Evolutionary conservation across 768 basidiomycete genomes (phyloP).

Genomic region (Lactarius psammicola): DNA sequence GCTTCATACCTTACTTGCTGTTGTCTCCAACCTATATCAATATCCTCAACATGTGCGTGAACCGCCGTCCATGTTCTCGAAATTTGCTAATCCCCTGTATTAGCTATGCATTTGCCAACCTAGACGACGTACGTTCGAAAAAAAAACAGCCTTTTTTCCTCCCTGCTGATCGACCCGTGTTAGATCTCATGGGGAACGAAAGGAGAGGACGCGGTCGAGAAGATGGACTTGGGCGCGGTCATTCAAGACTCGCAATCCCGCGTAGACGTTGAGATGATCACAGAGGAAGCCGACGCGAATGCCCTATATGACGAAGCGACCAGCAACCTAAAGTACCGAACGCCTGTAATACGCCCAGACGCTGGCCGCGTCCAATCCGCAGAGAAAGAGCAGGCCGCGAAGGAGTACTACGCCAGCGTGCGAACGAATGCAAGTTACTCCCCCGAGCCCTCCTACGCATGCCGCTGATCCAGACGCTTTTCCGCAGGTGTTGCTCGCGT

Average conservation of each 20-base stretch:
- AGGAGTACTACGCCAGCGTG: constrained; percentile 86
- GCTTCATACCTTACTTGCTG: constrained; percentile 84
- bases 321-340: constrained; percentile 61
- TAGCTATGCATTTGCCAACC: constrained; percentile 82
- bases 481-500: constrained; percentile 61
- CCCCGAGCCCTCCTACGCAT: background rate
- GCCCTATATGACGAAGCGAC: constrained; percentile 83
- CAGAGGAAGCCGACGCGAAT: constrained; percentile 79
- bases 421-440: constrained; percentile 63
- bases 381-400: constrained; percentile 71
- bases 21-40: constrained; percentile 82
- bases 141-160: constrained; percentile 18
- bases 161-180: constrained; percentile 3
- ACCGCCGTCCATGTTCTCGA: background rate
- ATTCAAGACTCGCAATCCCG: constrained; percentile 76
- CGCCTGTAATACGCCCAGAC: constrained; percentile 38
- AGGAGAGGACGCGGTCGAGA: constrained; percentile 68
- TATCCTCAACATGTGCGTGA: constrained; percentile 67
- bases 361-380: constrained; percentile 40
- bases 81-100: constrained; percentile 24
- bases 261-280: constrained; percentile 85
- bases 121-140: constrained; percentile 65
- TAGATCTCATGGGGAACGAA: constrained; percentile 98
- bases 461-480: background rate
- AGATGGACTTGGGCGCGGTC: constrained; percentile 80